These are phyloP conservation scores for Suillus fuscotomentosus DNA, from an alignment of 768 basidiomycete genomes.

Conservation along the genomic window DNA sequence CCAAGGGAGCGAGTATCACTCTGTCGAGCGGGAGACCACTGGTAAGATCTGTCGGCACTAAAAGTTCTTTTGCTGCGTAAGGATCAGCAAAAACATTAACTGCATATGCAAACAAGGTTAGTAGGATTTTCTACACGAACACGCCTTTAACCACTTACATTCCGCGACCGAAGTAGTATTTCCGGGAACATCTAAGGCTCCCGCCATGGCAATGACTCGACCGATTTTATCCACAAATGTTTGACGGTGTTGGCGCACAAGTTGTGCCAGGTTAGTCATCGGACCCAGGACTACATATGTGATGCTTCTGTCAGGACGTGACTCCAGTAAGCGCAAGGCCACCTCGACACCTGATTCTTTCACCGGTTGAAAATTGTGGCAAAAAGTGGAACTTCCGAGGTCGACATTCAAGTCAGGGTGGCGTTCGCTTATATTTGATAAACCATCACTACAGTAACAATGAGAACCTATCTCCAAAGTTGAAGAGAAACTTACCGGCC, in stretches of 20 bases:
- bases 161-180: constrained; percentile 83
- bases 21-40: constrained; percentile 60
- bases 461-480: background rate
- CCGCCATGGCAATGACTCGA: constrained; percentile 90
- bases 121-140: constrained; percentile 1
- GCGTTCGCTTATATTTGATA: constrained; percentile 55
- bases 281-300: constrained; percentile 77
- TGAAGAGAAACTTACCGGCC: constrained; percentile 49
- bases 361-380: constrained; percentile 48
- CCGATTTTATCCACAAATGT: constrained; percentile 60
- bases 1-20: constrained; percentile 71
- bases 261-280: constrained; percentile 74
- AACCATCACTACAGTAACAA: constrained; percentile 55
- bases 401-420: constrained; percentile 60
- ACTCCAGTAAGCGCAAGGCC: constrained; percentile 52
- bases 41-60: constrained; percentile 40
- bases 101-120: constrained; percentile 25
- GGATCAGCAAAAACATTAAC: constrained; percentile 91
- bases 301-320: constrained; percentile 49
- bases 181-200: constrained; percentile 87
- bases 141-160: constrained; percentile 48
- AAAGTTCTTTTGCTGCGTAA: constrained; percentile 71
- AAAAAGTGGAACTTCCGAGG: constrained; percentile 17
- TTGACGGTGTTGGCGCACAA: constrained; percentile 54
- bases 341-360: constrained; percentile 51